These are phyloP conservation scores for Aspergillus costaricaensis DNA, from an alignment of 2,329 filamentous ascomycete species.

Conservation along the genomic window DNA sequence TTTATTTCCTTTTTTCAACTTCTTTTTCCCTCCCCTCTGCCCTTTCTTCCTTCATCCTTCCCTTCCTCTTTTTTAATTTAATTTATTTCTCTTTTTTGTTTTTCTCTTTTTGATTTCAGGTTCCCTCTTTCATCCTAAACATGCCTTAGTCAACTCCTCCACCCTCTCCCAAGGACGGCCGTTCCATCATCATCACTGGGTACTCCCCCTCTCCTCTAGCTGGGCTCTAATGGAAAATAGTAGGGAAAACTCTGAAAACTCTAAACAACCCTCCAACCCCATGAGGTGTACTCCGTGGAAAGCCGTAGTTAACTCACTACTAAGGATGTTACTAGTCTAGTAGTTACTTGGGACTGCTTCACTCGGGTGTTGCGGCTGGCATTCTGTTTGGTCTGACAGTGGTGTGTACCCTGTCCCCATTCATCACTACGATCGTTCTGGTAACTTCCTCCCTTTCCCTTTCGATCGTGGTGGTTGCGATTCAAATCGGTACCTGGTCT, in stretches of 20 bases:
- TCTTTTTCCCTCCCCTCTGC: too few species aligned
- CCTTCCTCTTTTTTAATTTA: too few species aligned
- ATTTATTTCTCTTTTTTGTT: too few species aligned
- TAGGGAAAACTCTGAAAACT: constrained; percentile 10
- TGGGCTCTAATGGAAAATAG: constrained; percentile 1
- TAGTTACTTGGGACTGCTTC: background rate
- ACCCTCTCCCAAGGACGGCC: background rate
- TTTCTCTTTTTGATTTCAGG: too few species aligned
- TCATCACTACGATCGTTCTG: background rate
- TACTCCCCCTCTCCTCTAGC: background rate
- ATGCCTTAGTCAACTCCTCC: background rate
- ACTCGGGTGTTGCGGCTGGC: constrained; percentile 5
- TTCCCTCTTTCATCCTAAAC: background rate
- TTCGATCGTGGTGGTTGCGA: background rate
- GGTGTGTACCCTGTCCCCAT: background rate
- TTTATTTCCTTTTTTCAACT: background rate
- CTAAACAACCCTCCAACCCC: constrained; percentile 3
- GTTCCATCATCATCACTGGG: background rate
- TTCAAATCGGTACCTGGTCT: background rate
- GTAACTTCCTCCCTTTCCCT: background rate
- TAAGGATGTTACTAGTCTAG: background rate
- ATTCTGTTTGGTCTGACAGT: background rate
- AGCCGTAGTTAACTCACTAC: background rate
- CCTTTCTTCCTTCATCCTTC: too few species aligned
- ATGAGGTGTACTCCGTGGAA: background rate